phyloP scores from a whole-genome alignment of 164 flowering plant genomes.

The Magnolia sinica region DNA sequence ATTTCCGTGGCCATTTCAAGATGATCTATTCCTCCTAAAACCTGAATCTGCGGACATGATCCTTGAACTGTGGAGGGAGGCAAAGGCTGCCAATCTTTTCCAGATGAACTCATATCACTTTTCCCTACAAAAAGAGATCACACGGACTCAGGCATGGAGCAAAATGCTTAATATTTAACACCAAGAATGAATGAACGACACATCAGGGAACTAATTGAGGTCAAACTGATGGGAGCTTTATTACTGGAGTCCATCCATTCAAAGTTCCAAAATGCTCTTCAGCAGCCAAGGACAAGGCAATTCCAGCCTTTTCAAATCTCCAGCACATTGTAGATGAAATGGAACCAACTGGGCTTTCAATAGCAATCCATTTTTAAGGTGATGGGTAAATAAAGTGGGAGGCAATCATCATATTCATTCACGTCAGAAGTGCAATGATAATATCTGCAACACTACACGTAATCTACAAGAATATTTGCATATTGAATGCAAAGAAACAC shows the following conservation, averaged over 20 bases:
- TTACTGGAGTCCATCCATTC: conserved; percentile 39
- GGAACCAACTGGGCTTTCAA: background rate
- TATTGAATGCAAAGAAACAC: too few species aligned
- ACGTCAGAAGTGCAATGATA: too few species aligned
- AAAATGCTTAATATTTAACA: background rate
- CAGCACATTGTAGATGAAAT: conserved; percentile 26
- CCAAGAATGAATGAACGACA: conserved; percentile 6
- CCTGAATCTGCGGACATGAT: conserved; percentile 12
- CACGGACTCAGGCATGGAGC: background rate
- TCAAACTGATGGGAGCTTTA: background rate
- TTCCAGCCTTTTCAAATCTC: conserved; percentile 92
- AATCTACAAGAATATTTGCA: too few species aligned
- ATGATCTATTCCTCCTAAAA: background rate
- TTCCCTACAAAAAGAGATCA: background rate
- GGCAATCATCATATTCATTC: too few species aligned
- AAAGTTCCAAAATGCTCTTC: conserved; percentile 88
- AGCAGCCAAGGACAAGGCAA: conserved; percentile 87
- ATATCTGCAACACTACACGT: too few species aligned
- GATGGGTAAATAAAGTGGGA: too few species aligned
- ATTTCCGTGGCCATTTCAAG: background rate
- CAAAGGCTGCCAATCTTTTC: background rate
- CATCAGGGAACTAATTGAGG: conserved; percentile 13
- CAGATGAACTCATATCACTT: background rate
- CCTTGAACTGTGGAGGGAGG: conserved; percentile 14
- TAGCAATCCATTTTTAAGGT: background rate